These are phyloP conservation scores for Neoarthrinium moseri DNA, from an alignment of 2,329 filamentous ascomycete species.

Conservation along the genomic window DNA sequence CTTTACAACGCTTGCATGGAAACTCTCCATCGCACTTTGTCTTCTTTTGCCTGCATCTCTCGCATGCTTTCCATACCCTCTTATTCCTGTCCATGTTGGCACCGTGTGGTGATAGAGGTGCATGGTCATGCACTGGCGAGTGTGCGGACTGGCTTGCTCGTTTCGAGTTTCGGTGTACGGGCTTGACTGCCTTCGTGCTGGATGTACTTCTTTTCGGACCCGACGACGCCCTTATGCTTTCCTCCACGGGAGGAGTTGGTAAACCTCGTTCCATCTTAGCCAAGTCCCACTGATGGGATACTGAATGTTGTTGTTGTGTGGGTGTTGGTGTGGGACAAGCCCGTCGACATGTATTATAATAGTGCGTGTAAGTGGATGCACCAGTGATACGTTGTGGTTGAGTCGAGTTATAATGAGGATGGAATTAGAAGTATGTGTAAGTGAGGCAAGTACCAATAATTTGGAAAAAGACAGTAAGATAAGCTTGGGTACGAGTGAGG, in stretches of 20 bases:
- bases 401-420: not conserved
- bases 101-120: slow-evolving; percentile 35
- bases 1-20: slow-evolving; percentile 65
- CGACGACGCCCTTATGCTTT: slow-evolving; percentile 24
- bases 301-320: slow-evolving; percentile 11
- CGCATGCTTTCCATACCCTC: slow-evolving; percentile 66
- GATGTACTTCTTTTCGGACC: slow-evolving; percentile 27
- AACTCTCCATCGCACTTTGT: slow-evolving; percentile 69
- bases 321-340: slow-evolving; percentile 8
- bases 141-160: slow-evolving; percentile 39
- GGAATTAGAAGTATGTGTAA: not conserved
- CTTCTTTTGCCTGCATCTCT: slow-evolving; percentile 68
- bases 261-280: slow-evolving; percentile 48
- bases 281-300: no score
- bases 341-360: no score
- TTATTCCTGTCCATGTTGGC: slow-evolving; percentile 54
- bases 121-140: slow-evolving; percentile 35
- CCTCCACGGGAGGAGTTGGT: slow-evolving; percentile 51
- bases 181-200: slow-evolving; percentile 46
- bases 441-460: not conserved
- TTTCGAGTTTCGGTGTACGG: slow-evolving; percentile 50
- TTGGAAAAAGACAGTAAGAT: not conserved
- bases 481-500: slow-evolving; percentile 2
- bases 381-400: not conserved
- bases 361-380: not conserved